These are phyloP conservation scores for Nicotiana sylvestris DNA, from an alignment of 257 asterid species.

Conservation along the genomic window DNA sequence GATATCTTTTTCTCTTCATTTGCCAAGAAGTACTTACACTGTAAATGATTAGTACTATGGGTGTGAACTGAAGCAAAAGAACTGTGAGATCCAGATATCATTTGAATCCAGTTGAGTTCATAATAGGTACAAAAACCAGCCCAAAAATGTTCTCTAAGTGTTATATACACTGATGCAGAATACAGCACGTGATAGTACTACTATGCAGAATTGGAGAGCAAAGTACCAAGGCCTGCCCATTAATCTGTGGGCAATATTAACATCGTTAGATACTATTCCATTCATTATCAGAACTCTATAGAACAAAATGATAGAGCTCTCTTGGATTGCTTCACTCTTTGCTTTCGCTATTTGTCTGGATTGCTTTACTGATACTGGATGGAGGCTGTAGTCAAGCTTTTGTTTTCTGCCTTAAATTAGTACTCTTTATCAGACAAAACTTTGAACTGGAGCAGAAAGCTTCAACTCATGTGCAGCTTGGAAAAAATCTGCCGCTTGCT, in stretches of 20 bases:
- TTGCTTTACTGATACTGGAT: background rate
- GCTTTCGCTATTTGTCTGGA: background rate
- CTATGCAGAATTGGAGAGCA: background rate
- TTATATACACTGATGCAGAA: background rate
- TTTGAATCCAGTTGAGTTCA: background rate
- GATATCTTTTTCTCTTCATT: background rate
- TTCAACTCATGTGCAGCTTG: slow-evolving; percentile 90
- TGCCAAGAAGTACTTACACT: background rate
- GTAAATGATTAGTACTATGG: background rate
- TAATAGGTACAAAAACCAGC: background rate
- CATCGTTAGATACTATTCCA: background rate
- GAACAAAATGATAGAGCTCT: background rate
- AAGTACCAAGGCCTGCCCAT: background rate
- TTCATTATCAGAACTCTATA: background rate
- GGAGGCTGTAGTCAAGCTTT: background rate
- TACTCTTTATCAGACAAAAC: slow-evolving; percentile 27
- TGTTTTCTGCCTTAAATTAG: background rate
- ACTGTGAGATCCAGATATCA: background rate
- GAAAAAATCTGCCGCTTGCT: slow-evolving; percentile 80
- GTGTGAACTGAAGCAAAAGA: background rate
- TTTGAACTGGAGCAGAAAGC: slow-evolving; percentile 67
- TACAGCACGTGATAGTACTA: background rate
- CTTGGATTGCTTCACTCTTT: background rate
- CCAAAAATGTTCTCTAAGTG: background rate
- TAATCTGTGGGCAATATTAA: background rate